phyloP scores from a whole-genome alignment of 2,329 filamentous ascomycete species.

The Pseudohalonectria lignicola region DNA sequence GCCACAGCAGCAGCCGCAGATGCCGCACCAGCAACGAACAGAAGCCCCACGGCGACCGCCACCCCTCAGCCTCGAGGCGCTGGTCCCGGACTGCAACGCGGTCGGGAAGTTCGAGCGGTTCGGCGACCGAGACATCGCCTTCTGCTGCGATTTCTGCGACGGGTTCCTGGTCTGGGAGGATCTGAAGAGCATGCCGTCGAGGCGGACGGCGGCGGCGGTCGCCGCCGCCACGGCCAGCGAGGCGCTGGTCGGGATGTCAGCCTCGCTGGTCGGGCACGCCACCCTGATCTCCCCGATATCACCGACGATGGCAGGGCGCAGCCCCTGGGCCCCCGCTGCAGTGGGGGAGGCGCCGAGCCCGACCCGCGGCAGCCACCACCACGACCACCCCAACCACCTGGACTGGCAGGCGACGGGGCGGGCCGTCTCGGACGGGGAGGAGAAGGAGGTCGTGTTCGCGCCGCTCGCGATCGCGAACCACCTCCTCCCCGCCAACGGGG shows the following conservation, averaged over 20 bases:
- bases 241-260: too few relatives aligned
- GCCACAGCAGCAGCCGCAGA: conserved; percentile 5
- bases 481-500: conserved; percentile 33
- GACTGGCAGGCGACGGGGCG: conserved; percentile 43
- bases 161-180: conserved; percentile 50
- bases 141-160: conserved; percentile 52
- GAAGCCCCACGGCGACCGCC: not conserved
- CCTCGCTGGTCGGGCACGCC: conserved; percentile 5
- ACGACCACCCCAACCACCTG: conserved; percentile 14
- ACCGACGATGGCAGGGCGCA: conserved; percentile 7
- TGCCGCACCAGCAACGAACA: conserved; percentile 4
- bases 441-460: conserved; percentile 43
- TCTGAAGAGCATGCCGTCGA: conserved; percentile 38
- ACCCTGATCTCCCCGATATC: not conserved
- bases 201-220: conserved; percentile 16
- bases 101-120: conserved; percentile 46
- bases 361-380: conserved; percentile 10
- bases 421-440: conserved; percentile 24
- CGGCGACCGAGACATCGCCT: conserved; percentile 41
- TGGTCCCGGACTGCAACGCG: conserved; percentile 35
- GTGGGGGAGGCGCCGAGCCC: conserved; percentile 7
- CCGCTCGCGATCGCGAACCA: conserved; percentile 49
- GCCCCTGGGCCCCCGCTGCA: too few relatives aligned
- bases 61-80: conserved; percentile 29
- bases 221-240: conserved; percentile 1